phyloP scores from a whole-genome alignment of 2,329 filamentous ascomycete genomes.

The Aspergillus ibericus region DNA sequence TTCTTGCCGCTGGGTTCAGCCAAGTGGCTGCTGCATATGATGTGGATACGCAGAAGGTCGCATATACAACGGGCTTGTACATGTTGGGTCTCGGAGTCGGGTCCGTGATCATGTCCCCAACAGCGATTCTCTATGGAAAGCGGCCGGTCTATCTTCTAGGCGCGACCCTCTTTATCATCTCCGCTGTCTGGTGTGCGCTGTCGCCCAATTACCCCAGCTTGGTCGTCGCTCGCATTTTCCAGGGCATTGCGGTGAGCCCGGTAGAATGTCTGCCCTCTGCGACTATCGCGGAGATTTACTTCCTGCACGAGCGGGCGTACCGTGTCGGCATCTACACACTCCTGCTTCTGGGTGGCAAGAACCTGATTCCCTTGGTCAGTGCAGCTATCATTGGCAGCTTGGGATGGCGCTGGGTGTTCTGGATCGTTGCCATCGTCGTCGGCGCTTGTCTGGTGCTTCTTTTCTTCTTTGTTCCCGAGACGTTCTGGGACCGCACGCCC shows the following conservation, averaged over 20 bases:
- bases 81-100: slow-evolving; percentile 92
- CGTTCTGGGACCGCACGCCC: slow-evolving; percentile 89
- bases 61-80: slow-evolving; percentile 85
- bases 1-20: slow-evolving; percentile 86
- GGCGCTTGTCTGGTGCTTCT: slow-evolving; percentile 69
- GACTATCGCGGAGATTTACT: slow-evolving; percentile 95
- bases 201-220: slow-evolving; percentile 79
- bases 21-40: slow-evolving; percentile 68
- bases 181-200: slow-evolving; percentile 80
- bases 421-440: slow-evolving; percentile 80
- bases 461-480: slow-evolving; percentile 91
- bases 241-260: slow-evolving; percentile 83
- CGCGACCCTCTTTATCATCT: slow-evolving; percentile 72
- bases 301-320: slow-evolving; percentile 89
- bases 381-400: slow-evolving; percentile 76
- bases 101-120: slow-evolving; percentile 80
- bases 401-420: slow-evolving; percentile 90
- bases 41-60: slow-evolving; percentile 70
- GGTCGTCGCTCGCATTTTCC: slow-evolving; percentile 77
- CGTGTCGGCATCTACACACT: slow-evolving; percentile 91
- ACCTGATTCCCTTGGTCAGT: slow-evolving; percentile 81
- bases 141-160: slow-evolving; percentile 82
- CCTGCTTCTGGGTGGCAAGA: slow-evolving; percentile 85
- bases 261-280: slow-evolving; percentile 92
- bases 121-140: slow-evolving; percentile 88